Base-by-base conservation (phyloP, 768 basidiomycete genomes). In the Favolaschia claudopus region DNA sequence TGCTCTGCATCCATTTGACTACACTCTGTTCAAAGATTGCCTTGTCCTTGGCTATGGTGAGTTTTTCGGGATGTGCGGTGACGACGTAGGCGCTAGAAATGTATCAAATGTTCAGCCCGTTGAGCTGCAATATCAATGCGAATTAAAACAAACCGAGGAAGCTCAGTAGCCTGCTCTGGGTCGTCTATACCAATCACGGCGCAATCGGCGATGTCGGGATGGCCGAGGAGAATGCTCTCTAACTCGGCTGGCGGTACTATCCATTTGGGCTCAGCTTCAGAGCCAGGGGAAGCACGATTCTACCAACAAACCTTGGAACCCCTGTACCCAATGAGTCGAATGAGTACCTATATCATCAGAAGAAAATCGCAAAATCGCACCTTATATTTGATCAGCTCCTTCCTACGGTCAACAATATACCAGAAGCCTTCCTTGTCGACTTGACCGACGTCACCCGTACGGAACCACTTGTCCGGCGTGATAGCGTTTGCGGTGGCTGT, bases 221-320 rank as follows among this genome's bases (percentile, higher is more conserved):
- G 85, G 28, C 80, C 80, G 6, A 91, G 74, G 0, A 91, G 78
- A 0, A 89, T 64, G 28, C 79, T 75, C 67, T 91, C 89, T 3
- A 91, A 75, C 60, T 91, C 89, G 4, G 89, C 88, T 0, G 89
- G 90, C 4, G 89, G 80, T 19, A 91, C 89, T 72, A 31, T n/a
- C 14, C 32, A 9, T 20, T 2, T n/a, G 3, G 8, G 13, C 20
- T 15, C 24, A 24, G 19, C 6, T n/a, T 2, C n/a, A 55, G 9
- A 25, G 20, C n/a, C 28, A 3, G 14, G 10, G 17, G 6, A 15
- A 13, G 14, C 9, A 32, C 1, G 20, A 5, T 33, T 37, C 19
- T 14, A 15, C 27, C 48, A 44, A 20, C 53, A 22, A 39, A 63
- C 61, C 53, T 55, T 54, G 60, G 40, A 61, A 50, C 17, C 60